Conservation (phyloP, 1,284 basidiomycete genomes). For the Ganoderma lucidum region DNA sequence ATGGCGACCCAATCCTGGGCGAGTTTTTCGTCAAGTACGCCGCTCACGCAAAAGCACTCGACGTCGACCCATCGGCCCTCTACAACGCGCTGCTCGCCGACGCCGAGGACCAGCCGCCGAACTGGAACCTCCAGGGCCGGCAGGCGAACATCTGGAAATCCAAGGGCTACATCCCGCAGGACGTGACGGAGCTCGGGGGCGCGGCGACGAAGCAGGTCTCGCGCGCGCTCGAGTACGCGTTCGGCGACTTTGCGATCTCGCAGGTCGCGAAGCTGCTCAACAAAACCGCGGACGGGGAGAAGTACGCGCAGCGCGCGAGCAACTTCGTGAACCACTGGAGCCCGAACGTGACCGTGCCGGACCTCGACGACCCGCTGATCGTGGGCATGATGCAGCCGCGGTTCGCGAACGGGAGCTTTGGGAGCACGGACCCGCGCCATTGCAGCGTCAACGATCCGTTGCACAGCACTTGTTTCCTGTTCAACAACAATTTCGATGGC, state of each 20-base stretch:
- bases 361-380: constrained; percentile 45
- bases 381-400: constrained; percentile 65
- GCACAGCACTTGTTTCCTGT: constrained; percentile 65
- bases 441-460: constrained; percentile 69
- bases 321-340: constrained; percentile 72
- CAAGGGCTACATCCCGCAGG: constrained; percentile 60
- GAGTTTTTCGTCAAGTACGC: constrained; percentile 75
- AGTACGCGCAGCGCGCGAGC: constrained; percentile 62
- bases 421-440: constrained; percentile 71
- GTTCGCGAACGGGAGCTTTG: constrained; percentile 66
- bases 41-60: constrained; percentile 52
- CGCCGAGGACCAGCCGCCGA: constrained; percentile 63
- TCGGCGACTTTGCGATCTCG: constrained; percentile 69
- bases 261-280: constrained; percentile 66
- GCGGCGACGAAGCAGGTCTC: constrained; percentile 69
- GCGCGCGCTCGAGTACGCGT: constrained; percentile 66
- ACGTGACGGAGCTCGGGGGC: constrained; percentile 59
- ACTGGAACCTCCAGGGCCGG: constrained; percentile 70
- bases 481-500: constrained; percentile 63
- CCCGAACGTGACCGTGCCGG: constrained; percentile 57
- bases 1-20: constrained; percentile 68
- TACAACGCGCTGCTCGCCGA: constrained; percentile 64
- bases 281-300: constrained; percentile 53
- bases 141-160: constrained; percentile 62
- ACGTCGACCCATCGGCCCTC: constrained; percentile 55